phyloP scores from a whole-genome alignment of 2,329 filamentous ascomycete species.

The Chrysoporthe puriensis region DNA sequence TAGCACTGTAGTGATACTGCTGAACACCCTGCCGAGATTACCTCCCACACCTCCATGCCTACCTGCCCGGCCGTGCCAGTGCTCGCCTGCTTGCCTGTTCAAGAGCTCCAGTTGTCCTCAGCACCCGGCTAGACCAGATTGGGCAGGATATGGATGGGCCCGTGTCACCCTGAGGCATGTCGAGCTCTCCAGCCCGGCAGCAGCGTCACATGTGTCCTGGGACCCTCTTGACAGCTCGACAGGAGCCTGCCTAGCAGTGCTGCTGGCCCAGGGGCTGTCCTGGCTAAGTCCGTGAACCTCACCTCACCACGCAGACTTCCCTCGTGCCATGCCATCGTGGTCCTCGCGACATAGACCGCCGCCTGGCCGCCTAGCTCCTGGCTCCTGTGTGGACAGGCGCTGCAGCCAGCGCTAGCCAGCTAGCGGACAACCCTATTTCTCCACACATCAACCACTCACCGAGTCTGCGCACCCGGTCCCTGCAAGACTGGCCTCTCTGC shows the following conservation, averaged over 20 bases:
- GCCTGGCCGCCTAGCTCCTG: too few species aligned
- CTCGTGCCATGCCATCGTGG: neutral
- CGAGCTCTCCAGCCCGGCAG: neutral
- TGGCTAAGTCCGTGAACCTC: neutral
- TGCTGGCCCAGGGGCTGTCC: neutral
- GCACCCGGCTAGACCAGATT: neutral
- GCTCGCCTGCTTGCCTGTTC: neutral
- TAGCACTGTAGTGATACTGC: neutral
- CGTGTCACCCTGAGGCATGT: neutral
- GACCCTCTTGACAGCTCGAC: conserved; percentile 1
- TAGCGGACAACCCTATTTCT: neutral
- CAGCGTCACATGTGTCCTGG: neutral
- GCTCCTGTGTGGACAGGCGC: too few species aligned
- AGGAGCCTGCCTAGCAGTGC: neutral
- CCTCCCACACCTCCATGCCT: neutral
- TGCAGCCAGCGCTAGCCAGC: too few species aligned
- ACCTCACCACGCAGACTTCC: neutral
- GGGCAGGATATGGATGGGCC: neutral
- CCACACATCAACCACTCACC: neutral
- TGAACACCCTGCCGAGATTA: conserved; percentile 2
- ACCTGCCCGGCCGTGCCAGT: neutral
- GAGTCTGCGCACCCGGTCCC: neutral
- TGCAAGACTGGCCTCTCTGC: neutral
- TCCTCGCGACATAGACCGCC: neutral
- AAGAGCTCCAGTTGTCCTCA: neutral